Percentiles rank a stretch among this genome's conserved stretches.
These are phyloP conservation scores for Lunularia cruciata DNA, from an alignment of 225 moss, liverwort and hornwort species.

Conservation along the genomic window DNA sequence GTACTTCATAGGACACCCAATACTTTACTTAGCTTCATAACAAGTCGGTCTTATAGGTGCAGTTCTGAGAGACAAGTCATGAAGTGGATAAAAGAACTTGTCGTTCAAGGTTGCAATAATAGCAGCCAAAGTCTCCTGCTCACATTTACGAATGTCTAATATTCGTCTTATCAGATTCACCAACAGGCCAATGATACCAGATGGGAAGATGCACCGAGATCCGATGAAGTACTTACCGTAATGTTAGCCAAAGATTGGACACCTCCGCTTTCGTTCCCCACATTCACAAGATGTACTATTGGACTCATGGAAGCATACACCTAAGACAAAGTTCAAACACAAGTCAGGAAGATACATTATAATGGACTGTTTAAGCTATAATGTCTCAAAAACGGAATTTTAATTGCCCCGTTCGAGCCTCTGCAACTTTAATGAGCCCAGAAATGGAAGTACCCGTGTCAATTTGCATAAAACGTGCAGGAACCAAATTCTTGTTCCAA, in stretches of 20 bases:
- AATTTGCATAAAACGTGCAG: no score
- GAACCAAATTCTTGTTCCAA: not conserved
- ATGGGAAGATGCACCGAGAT: not conserved
- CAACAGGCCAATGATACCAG: not conserved
- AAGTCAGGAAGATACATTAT: no score
- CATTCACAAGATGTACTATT: slow-evolving; percentile 82
- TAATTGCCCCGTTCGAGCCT: no score
- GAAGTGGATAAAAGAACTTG: no score
- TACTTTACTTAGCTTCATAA: no score
- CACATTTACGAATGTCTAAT: not conserved
- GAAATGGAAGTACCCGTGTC: no score
- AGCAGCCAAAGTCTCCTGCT: not conserved
- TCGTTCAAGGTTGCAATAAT: not conserved
- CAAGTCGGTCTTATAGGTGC: no score
- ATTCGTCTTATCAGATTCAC: not conserved
- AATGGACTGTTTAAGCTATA: no score
- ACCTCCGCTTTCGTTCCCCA: slow-evolving; percentile 82
- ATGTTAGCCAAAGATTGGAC: slow-evolving; percentile 82
- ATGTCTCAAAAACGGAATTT: no score
- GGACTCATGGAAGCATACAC: slow-evolving; percentile 90
- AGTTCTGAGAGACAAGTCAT: no score
- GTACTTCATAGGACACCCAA: no score
- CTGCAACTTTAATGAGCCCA: no score
- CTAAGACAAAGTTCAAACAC: slow-evolving; percentile 32
- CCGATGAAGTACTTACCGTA: slow-evolving; percentile 52